Percentiles rank a stretch among this genome's conserved stretches.
Conservation (phyloP, 371 early-diverging fungal species). For the Phascolomyces articulosus region DNA sequence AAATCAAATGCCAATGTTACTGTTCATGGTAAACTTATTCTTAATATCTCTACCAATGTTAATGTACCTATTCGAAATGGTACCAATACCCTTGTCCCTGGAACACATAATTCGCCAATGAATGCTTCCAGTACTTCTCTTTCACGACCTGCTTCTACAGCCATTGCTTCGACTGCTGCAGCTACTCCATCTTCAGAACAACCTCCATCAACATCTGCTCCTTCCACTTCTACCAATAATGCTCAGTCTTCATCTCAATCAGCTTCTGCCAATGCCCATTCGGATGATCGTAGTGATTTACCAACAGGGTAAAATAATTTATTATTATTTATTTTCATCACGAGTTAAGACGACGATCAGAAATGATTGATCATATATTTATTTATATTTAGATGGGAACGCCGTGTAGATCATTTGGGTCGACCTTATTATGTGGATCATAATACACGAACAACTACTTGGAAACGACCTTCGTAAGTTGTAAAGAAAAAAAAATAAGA, state of each 20-base stretch:
- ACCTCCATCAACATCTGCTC: constrained; percentile 18
- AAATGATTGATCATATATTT: constrained; percentile 5
- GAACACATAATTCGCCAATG: constrained; percentile 25
- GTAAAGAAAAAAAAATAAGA: not conserved
- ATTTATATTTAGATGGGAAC: constrained; percentile 63
- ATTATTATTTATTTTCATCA: constrained; percentile 9
- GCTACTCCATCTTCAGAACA: constrained; percentile 12
- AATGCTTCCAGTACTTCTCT: constrained; percentile 27
- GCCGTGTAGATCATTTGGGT: constrained; percentile 68
- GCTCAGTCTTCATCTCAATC: constrained; percentile 15
- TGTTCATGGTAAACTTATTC: constrained; percentile 85
- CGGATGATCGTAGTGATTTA: constrained; percentile 53
- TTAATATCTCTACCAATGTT: constrained; percentile 71
- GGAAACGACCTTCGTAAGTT: constrained; percentile 66
- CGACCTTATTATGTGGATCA: constrained; percentile 79
- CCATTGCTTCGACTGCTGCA: not conserved
- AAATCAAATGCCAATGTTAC: constrained; percentile 80
- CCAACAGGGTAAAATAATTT: constrained; percentile 64
- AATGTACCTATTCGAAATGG: constrained; percentile 46
- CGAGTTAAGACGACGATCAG: no score
- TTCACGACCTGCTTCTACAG: constrained; percentile 16
- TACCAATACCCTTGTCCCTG: constrained; percentile 45
- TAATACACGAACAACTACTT: constrained; percentile 71
- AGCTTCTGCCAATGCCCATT: constrained; percentile 21
- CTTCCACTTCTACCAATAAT: constrained; percentile 14